Evolutionary conservation across 495 filamentous ascomycete genomes (phyloP), one percentile per base, ranked within the genome.

Genomic region (Terfezia claveryi): DNA sequence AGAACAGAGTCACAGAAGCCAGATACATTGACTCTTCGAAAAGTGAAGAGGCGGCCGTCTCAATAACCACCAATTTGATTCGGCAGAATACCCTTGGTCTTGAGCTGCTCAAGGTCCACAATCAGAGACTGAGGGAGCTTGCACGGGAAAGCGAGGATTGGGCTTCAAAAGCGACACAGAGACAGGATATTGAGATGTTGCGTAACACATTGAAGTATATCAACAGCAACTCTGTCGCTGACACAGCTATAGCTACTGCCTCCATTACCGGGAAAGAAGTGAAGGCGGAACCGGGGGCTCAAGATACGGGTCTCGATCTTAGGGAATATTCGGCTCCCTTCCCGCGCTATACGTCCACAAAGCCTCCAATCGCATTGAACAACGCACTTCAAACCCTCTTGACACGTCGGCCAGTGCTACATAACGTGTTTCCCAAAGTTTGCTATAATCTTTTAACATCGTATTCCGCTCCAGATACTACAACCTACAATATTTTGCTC

Each of bases 401-500:
- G 52, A 36, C 37, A n/a, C n/a, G 38, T 9, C 63, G 62, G 11
- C 57, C 55, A 7, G 59, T 59, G 16, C 53, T 54, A 10, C 56
- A 55, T 7, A 37, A 55, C 23, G 37, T 65, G 27, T 23, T 65
- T 27, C 49, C 58, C 10, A 79, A 77, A 59, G 73, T 87, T 27
- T 83, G 78, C 65, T 80, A 79, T 61, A 80, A 82, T 64, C 65
- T 88, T 3, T 70, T 85, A 11, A 66, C 74, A 4, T 76, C 72
- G 5, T 57, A 67, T 5, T 65, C 73, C 4, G 73, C 79, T 6
- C 81, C 82, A 2, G 73, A 72, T 53, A 70, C 80, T 14, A 61
- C 73, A 37, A 86, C 79, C 10, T 86, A 80, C 68, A 85, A 85
- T 59, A 68, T 72, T 36, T 69, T 88, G 23, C 73, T 88, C 16